Evolutionary conservation across 1,284 basidiomycete genomes (phyloP).

Genomic region (Apiotrichum akiyoshidainum): DNA sequence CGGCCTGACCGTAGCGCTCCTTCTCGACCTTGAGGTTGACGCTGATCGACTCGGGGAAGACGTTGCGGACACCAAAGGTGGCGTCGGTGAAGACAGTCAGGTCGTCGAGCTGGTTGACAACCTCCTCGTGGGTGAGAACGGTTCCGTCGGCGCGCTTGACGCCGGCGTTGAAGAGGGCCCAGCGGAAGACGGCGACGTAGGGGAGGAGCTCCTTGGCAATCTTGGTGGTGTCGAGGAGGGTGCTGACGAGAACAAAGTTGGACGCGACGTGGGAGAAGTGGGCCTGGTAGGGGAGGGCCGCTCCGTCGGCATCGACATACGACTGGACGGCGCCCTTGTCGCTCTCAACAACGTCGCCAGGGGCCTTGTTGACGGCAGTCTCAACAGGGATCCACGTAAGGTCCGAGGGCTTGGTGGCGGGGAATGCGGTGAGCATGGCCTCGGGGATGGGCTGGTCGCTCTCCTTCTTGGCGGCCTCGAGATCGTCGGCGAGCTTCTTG

Average conservation of each 20-base stretch:
- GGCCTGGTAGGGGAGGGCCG: conserved; percentile 76
- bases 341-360: conserved; percentile 20
- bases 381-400: conserved; percentile 95
- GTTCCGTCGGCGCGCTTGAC: conserved; percentile 70
- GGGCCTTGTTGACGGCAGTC: conserved; percentile 53
- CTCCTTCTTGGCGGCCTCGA: conserved; percentile 80
- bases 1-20: conserved; percentile 71
- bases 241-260: conserved; percentile 81
- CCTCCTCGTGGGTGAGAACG: conserved; percentile 77
- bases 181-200: conserved; percentile 79
- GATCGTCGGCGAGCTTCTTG: conserved; percentile 63
- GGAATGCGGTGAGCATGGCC: conserved; percentile 76
- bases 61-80: conserved; percentile 64
- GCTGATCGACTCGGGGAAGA: conserved; percentile 72
- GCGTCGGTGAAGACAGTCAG: conserved; percentile 84
- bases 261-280: conserved; percentile 91
- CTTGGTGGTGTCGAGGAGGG: conserved; percentile 69
- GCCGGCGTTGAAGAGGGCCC: conserved; percentile 85
- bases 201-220: conserved; percentile 71
- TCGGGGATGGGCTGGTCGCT: conserved; percentile 80
- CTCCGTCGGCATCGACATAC: conserved; percentile 69
- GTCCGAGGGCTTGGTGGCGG: conserved; percentile 76
- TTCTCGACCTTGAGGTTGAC: conserved; percentile 81
- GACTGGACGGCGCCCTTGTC: conserved; percentile 55
- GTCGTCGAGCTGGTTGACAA: conserved; percentile 80